Percentiles rank a stretch among this genome's conserved stretches.
These are phyloP conservation scores for Dacryopinax spathularia DNA, from an alignment of 768 basidiomycete species.

Conservation along the genomic window DNA sequence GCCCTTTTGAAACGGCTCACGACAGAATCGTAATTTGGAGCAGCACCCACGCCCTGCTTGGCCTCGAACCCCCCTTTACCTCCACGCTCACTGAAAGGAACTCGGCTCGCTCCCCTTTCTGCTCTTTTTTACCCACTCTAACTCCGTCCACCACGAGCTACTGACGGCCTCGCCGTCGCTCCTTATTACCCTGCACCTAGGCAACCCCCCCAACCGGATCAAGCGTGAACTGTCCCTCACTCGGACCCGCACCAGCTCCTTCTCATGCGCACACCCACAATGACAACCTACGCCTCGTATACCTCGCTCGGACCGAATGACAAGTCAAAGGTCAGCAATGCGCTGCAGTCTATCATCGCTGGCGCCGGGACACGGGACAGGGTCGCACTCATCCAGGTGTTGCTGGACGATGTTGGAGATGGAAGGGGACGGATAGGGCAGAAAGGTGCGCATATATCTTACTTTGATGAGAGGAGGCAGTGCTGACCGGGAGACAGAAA, in stretches of 20 bases:
- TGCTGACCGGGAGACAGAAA: slow-evolving; percentile 3
- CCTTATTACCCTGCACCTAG: not conserved
- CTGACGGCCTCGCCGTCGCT: too few relatives aligned
- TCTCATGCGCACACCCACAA: not conserved
- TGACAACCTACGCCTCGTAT: not conserved
- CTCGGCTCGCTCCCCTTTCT: too few relatives aligned
- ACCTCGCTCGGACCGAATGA: not conserved
- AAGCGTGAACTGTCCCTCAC: not conserved
- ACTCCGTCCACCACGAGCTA: too few relatives aligned
- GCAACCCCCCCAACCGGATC: not conserved
- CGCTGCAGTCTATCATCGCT: not conserved
- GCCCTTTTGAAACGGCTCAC: too few relatives aligned
- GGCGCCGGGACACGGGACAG: not conserved
- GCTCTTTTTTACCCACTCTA: too few relatives aligned
- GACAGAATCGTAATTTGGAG: too few relatives aligned
- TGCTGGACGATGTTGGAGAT: not conserved
- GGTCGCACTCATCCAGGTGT: not conserved
- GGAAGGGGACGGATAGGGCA: not conserved
- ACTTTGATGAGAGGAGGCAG: not conserved
- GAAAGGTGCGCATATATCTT: not conserved
- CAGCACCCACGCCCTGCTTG: too few relatives aligned
- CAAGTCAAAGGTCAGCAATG: not conserved
- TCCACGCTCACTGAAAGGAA: too few relatives aligned
- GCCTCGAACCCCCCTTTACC: too few relatives aligned
- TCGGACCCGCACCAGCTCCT: not conserved